These are phyloP conservation scores for Achlya hypogyna DNA, from an alignment of 352 stramenopile species.

Conservation along the genomic window DNA sequence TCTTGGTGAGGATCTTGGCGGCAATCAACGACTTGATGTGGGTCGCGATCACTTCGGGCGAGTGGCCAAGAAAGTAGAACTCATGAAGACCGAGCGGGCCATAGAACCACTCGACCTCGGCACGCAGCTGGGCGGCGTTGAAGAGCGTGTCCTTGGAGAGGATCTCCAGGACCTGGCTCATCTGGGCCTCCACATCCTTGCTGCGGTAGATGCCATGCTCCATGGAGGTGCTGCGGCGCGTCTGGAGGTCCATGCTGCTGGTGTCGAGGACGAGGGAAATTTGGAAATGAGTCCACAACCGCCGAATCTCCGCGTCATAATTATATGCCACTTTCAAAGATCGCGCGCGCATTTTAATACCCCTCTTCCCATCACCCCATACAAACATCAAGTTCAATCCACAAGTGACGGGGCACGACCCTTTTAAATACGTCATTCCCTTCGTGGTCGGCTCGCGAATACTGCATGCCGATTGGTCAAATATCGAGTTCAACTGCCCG, in stretches of 20 bases:
- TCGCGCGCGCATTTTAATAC: background rate
- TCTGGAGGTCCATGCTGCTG: slow-evolving; percentile 16
- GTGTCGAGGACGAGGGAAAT: background rate
- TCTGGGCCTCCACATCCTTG: slow-evolving; percentile 24
- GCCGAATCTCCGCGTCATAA: background rate
- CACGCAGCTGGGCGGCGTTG: slow-evolving; percentile 42
- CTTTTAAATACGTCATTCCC: background rate
- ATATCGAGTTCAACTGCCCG: background rate
- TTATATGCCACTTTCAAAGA: background rate
- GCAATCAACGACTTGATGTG: slow-evolving; percentile 72
- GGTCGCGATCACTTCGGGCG: slow-evolving; percentile 47
- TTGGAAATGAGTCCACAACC: slow-evolving; percentile 12
- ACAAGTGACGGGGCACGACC: background rate
- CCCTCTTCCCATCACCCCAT: background rate
- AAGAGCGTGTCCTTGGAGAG: slow-evolving; percentile 53
- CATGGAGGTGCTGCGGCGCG: slow-evolving; percentile 20
- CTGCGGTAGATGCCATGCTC: slow-evolving; percentile 11
- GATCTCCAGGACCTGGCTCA: slow-evolving; percentile 49
- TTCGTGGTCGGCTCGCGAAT: background rate
- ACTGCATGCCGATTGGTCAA: background rate
- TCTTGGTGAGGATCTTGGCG: slow-evolving; percentile 75
- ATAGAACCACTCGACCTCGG: slow-evolving; percentile 79
- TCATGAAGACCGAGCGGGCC: slow-evolving; percentile 67
- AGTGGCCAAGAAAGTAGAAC: slow-evolving; percentile 75
- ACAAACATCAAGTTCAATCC: background rate